Evolutionary conservation across 306 rosid species (phyloP).

Genomic region (Cucurbita pepo): DNA sequence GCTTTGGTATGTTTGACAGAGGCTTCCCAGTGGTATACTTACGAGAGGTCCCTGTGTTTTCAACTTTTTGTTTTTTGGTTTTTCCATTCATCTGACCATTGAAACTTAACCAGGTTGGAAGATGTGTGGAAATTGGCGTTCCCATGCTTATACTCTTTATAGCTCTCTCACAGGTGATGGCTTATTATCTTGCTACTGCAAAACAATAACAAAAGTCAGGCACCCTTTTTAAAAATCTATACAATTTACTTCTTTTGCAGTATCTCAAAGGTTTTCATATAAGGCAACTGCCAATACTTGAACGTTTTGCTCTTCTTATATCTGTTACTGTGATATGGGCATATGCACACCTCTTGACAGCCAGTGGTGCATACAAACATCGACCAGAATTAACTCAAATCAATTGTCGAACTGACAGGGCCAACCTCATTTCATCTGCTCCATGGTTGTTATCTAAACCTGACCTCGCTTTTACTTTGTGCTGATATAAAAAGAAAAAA

Average conservation of each 20-base stretch:
- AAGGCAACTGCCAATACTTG: slow-evolving; percentile 60
- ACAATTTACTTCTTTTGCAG: slow-evolving; percentile 20
- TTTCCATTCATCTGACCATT: not conserved
- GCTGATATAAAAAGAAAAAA: not conserved
- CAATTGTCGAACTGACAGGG: slow-evolving; percentile 71
- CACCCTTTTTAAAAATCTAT: not conserved
- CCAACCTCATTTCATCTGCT: slow-evolving; percentile 89
- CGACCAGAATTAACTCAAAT: slow-evolving; percentile 60
- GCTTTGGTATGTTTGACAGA: slow-evolving; percentile 91
- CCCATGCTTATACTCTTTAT: slow-evolving; percentile 80
- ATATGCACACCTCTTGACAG: slow-evolving; percentile 93
- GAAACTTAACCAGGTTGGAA: slow-evolving; percentile 55
- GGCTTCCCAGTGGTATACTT: slow-evolving; percentile 88
- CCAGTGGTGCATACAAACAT: slow-evolving; percentile 89
- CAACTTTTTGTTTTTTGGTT: not conserved
- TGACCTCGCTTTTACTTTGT: not conserved
- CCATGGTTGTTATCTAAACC: slow-evolving; percentile 57
- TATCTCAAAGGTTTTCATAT: slow-evolving; percentile 68
- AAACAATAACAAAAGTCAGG: not conserved
- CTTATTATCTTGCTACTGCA: not conserved
- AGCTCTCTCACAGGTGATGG: slow-evolving; percentile 66
- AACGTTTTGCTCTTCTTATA: slow-evolving; percentile 78
- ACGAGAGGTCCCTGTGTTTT: not conserved
- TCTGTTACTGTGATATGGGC: slow-evolving; percentile 91
- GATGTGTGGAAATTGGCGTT: slow-evolving; percentile 88